Base-by-base conservation (phyloP, 2,329 filamentous ascomycete species). In the Coniochaeta prunicola region DNA sequence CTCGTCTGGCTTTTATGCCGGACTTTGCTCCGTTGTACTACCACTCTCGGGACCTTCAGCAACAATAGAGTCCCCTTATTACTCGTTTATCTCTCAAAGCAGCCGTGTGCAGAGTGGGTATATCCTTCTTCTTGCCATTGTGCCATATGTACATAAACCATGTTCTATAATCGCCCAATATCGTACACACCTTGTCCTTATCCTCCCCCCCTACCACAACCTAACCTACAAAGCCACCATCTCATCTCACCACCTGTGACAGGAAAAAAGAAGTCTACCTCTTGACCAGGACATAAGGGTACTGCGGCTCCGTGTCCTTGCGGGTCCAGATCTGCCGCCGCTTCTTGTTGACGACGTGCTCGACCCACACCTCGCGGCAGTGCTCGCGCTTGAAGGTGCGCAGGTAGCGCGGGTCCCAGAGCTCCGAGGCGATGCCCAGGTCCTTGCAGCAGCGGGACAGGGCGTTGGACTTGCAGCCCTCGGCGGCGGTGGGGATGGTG, bases 361-460 rank as follows among this genome's bases (percentile, higher is more conserved):
- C 94, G 48, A 93, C 93, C 84, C 93, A 96, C 34, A 87, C 80
- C 79, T 97, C 90, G 67, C 87, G 85, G 59, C 87, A 87, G 69
- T 89, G 77, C 66, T 86, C 77, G 67, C 85, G 85, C 79, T 89
- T 89, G 77, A 91, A 99, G 66, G 83, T 84, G 67, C 90, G 85
- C 64, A 97, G 91, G 76, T 89, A 99, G 58, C 90, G 80, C 36
- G 94, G 94, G 76, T 99, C 94, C 94, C 94, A 99, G 21, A 99
- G 82, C 75, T 99, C 94, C 64, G 89, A 92, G 1, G 91, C 94
- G 64, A 99, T 89, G 36, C 94, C 94, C 33, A 99, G 77, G 73
- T 99, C 94, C 78, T 99, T 99, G 80, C 94, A 97, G 82, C 93
- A 97, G 60, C 94, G 90, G 87, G 97, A 96, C 65, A 99, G 81